phyloP scores from a whole-genome alignment of 106 monocot genomes.

The Dendrobium nobile region DNA sequence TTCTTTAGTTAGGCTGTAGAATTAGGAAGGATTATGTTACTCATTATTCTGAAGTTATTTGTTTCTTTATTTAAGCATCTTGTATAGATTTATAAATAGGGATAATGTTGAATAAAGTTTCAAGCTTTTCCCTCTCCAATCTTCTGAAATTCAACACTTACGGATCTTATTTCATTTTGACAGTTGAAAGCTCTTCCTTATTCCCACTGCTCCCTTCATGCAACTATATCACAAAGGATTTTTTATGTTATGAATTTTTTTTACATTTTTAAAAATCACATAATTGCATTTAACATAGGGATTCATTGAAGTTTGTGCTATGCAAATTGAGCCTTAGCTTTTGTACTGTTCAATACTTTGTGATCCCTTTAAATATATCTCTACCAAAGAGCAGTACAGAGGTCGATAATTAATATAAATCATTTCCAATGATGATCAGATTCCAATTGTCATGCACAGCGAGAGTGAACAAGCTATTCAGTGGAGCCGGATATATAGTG shows the following conservation, averaged over 20 bases:
- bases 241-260: not conserved
- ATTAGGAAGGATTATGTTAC: no score
- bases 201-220: not conserved
- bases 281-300: not conserved
- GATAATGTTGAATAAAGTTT: no score
- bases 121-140: no score
- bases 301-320: not conserved
- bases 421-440: slow-evolving; percentile 32
- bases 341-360: not conserved
- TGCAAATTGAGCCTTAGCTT: not conserved
- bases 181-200: not conserved
- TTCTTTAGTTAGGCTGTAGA: no score
- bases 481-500: slow-evolving; percentile 76
- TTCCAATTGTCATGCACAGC: slow-evolving; percentile 76
- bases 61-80: no score
- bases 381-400: not conserved
- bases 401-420: not conserved
- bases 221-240: not conserved
- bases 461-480: slow-evolving; percentile 58
- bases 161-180: not conserved
- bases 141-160: no score
- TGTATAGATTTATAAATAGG: no score
- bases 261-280: not conserved
- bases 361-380: not conserved
- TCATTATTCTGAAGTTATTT: no score